Evolutionary conservation across 1,284 basidiomycete species (phyloP).

Genomic region (Hemileia vastatrix): DNA sequence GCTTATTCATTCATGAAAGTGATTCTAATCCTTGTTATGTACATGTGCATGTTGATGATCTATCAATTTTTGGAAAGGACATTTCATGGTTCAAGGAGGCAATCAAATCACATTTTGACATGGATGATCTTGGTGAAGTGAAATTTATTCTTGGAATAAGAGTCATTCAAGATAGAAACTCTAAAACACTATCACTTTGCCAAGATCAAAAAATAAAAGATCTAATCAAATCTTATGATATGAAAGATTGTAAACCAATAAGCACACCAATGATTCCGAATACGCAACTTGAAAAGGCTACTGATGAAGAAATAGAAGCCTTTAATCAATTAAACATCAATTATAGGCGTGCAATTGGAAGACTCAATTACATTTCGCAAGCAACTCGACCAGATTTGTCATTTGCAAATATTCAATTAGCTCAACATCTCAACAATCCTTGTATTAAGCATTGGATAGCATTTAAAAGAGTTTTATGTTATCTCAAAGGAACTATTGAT

Average conservation of each 20-base stretch:
- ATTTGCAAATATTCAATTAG: no score
- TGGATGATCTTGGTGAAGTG: no score
- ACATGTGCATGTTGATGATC: constrained; percentile 5
- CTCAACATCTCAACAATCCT: no score
- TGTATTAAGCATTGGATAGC: no score
- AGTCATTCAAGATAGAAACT: neutral
- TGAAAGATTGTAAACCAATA: neutral
- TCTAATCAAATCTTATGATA: neutral
- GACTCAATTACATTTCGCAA: no score
- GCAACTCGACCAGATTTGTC: no score
- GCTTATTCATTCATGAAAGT: neutral
- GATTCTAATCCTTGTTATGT: neutral
- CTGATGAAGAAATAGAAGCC: neutral
- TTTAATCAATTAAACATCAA: neutral
- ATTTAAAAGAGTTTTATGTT: no score
- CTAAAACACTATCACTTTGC: neutral
- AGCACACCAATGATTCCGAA: neutral
- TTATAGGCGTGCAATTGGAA: no score
- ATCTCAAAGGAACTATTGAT: no score
- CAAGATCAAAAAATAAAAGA: neutral
- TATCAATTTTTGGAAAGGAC: neutral
- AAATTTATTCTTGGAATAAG: constrained; percentile 4
- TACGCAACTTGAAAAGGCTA: neutral
- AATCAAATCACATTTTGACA: neutral
- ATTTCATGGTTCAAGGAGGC: neutral